Conservation (phyloP, 129 eudicot genomes). For the Deinandra increscens region DNA sequence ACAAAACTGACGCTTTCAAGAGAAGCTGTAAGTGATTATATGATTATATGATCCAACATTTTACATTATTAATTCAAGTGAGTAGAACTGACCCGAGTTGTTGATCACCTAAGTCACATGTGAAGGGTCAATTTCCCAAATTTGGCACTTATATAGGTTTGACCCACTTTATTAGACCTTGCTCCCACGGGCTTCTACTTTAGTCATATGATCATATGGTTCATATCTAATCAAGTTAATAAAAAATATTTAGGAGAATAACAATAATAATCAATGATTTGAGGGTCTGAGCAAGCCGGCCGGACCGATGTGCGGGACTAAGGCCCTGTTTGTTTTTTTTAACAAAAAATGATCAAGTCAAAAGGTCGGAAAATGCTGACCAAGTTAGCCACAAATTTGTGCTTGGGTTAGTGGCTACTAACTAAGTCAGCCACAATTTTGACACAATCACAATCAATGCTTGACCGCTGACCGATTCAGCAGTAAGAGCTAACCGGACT, state of each 20-base stretch:
- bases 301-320: no score
- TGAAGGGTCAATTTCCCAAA: constrained; percentile 15
- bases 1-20: constrained; percentile 31
- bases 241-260: neutral
- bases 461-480: no score
- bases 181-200: neutral
- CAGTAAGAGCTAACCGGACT: no score
- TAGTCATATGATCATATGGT: neutral
- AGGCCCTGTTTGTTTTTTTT: no score
- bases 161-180: constrained; percentile 7
- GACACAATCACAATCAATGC: no score
- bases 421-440: no score
- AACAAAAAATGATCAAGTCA: no score
- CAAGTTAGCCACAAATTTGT: no score
- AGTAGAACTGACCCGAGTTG: constrained; percentile 20
- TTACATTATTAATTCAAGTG: constrained; percentile 1
- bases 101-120: constrained; percentile 34
- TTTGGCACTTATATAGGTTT: neutral
- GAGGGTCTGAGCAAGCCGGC: no score
- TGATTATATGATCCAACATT: neutral
- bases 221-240: neutral
- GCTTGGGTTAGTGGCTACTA: no score
- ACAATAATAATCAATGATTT: neutral
- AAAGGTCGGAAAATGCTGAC: no score
- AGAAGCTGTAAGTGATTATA: constrained; percentile 28